Conservation (phyloP, 768 basidiomycete species). For the Leucosporidium scottii region DNA sequence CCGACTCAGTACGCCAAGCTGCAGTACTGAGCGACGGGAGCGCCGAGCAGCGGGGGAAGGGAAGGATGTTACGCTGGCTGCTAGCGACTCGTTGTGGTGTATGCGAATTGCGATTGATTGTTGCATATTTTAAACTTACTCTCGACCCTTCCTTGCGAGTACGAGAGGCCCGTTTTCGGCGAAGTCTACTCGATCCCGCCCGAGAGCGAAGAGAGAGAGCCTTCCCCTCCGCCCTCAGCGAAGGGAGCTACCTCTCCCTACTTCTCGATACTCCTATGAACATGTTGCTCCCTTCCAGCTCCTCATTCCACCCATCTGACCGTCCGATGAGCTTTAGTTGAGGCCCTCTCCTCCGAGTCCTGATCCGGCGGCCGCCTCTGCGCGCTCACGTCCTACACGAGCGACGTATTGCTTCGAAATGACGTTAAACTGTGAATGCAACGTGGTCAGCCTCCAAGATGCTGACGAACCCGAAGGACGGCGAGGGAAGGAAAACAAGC, state of each 20-base stretch:
- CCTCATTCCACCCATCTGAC: no score
- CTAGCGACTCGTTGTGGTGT: not conserved
- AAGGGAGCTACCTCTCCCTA: not conserved
- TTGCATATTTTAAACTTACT: not conserved
- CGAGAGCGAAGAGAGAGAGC: not conserved
- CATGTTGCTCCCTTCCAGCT: no score
- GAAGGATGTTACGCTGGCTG: not conserved
- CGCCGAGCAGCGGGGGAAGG: not conserved
- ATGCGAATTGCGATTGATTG: not conserved
- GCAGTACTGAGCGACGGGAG: conserved; percentile 13
- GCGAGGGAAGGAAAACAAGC: no score
- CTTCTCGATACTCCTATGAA: not conserved
- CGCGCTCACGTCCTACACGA: not conserved
- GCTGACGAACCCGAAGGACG: no score
- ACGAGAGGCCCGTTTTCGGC: not conserved
- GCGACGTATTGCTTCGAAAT: conserved; percentile 1
- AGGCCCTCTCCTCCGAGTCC: not conserved
- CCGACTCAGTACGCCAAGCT: conserved; percentile 93
- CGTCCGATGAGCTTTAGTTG: not conserved
- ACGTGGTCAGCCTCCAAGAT: no score
- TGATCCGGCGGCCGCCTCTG: not conserved
- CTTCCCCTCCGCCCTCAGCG: not conserved
- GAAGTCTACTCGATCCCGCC: not conserved
- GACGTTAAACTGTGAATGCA: not conserved
- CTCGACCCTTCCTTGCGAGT: not conserved